Evolutionary conservation across 192 early-diverging fungal genomes (phyloP), one percentile per base, ranked within the genome.

Genomic region (Dissophora ornata): DNA sequence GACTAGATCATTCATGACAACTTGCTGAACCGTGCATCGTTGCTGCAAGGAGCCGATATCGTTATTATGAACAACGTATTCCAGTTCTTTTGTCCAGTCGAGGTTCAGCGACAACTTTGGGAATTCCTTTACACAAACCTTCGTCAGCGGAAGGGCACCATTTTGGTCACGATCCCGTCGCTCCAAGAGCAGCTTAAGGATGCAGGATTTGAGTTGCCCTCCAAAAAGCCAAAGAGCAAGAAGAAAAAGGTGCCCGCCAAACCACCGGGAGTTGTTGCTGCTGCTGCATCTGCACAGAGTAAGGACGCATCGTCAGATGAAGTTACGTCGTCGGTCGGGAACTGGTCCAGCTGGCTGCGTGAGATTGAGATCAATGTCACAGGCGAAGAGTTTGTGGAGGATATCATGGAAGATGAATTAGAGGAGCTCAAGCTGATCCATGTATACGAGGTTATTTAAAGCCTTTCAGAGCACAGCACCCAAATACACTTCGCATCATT

Each of bases 1-100:
- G n/a, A 42, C 13, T 54, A 84, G 80, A 53, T 88, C n/a, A 60
- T 87, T 18, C 79, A 78, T 25, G 81, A 82, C 24, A 85, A 87
- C 59, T 55, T 89, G 11, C 60, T 81, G 55, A 71, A 63, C 7
- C 60, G 79, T 0, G 80, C 77, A 19, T 47, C 69, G 26, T 40
- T 86, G 18, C 21, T 89, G 8, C 60, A 82, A 15, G 41, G 69
- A 12, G 80, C 87, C 13, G 86, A 86, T 48, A 69, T 89, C 15
- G 63, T 89, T 11, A 73, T 89, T 29, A 85, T 89, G 84, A 85
- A 88, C 71, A 88, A 88, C 38, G 87, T 87, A 1, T 88, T 88
- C 65, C 84, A 88, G 47, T 88, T 85, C 71, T 88, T 88, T 47
- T 80, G 65, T 32, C 75, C 81, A 0, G 32, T 79, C 19, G 47